These are phyloP conservation scores for Priceomyces carsonii DNA, from an alignment of 805 yeast species.

Conservation along the genomic window DNA sequence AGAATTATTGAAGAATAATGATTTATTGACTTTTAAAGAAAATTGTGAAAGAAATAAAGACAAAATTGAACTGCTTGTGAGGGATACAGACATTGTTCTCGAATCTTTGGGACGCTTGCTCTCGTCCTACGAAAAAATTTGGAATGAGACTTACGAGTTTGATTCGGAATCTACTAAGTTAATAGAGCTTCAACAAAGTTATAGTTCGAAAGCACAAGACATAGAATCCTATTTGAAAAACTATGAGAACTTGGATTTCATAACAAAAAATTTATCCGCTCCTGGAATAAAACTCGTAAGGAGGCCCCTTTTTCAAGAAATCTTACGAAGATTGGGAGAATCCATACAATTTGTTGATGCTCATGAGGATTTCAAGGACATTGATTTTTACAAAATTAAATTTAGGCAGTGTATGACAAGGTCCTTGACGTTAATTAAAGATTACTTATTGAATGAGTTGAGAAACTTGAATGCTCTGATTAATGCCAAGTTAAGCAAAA, in stretches of 20 bases:
- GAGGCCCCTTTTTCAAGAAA: slow-evolving; percentile 42
- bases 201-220: slow-evolving; percentile 42
- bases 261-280: slow-evolving; percentile 66
- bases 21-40: slow-evolving; percentile 37
- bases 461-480: slow-evolving; percentile 27
- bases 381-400: slow-evolving; percentile 65
- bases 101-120: slow-evolving; percentile 49
- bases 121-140: slow-evolving; percentile 55
- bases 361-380: slow-evolving; percentile 59
- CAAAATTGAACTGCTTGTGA: slow-evolving; percentile 34
- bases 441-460: slow-evolving; percentile 55
- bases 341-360: slow-evolving; percentile 58
- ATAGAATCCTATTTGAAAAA: slow-evolving; percentile 51
- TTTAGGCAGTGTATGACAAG: slow-evolving; percentile 84
- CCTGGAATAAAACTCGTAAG: slow-evolving; percentile 66
- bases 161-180: slow-evolving; percentile 55
- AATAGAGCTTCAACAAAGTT: slow-evolving; percentile 45
- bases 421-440: slow-evolving; percentile 71
- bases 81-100: slow-evolving; percentile 47
- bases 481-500: slow-evolving; percentile 12
- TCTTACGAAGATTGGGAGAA: slow-evolving; percentile 58
- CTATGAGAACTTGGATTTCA: slow-evolving; percentile 71
- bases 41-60: slow-evolving; percentile 25
- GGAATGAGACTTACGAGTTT: slow-evolving; percentile 62
- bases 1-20: slow-evolving; percentile 36